A percentile compares a stretch with the other conserved stretches of the same genome.
These are phyloP conservation scores for Fraxinus velutina DNA, from an alignment of 305 asterid genomes.

Conservation along the genomic window DNA sequence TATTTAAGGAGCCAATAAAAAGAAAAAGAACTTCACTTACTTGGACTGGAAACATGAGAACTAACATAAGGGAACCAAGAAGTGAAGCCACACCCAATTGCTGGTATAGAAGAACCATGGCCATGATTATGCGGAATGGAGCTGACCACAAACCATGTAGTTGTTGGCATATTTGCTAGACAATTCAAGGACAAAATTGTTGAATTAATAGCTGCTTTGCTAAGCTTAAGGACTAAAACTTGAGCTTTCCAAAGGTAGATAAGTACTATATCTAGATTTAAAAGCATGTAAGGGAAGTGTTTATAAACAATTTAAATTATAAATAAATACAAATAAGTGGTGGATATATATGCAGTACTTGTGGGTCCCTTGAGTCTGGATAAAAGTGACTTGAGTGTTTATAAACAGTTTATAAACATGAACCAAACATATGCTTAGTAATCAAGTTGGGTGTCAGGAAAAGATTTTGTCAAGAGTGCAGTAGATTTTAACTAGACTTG, in stretches of 20 bases:
- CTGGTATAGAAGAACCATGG: constrained; percentile 87
- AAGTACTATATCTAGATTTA: neutral
- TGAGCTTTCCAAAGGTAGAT: neutral
- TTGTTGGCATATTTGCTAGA: constrained; percentile 87
- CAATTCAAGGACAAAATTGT: constrained; percentile 17
- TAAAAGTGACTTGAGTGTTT: neutral
- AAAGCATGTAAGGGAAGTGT: neutral
- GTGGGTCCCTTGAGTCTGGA: neutral
- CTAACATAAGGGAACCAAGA: constrained; percentile 68
- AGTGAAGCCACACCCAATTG: constrained; percentile 85
- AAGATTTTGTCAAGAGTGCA: neutral
- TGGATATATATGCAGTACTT: neutral
- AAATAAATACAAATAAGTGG: neutral
- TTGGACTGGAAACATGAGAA: constrained; percentile 88
- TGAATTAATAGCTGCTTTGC: neutral
- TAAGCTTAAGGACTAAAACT: neutral
- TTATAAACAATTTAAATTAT: neutral
- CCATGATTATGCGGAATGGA: constrained; percentile 76
- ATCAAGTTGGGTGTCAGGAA: neutral
- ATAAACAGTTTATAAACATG: neutral
- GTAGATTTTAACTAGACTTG: neutral
- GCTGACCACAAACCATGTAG: constrained; percentile 93
- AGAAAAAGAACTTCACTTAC: constrained; percentile 37
- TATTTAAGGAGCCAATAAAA: neutral
- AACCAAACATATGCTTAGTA: neutral